These are phyloP conservation scores for Neurospora crassa DNA, from an alignment of 2,329 filamentous ascomycete genomes.

Conservation along the genomic window DNA sequence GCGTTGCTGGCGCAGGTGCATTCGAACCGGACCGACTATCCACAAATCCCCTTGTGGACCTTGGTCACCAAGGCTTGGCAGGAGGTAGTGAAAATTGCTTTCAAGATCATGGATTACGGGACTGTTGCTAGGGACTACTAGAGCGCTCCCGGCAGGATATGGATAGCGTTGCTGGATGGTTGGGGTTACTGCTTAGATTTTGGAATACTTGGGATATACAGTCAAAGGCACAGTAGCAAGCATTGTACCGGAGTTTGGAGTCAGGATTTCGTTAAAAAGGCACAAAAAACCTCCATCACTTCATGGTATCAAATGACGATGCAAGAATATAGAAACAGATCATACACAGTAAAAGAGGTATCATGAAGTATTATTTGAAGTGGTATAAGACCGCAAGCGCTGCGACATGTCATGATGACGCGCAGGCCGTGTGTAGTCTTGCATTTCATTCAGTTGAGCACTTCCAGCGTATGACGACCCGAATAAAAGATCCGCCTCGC, in stretches of 20 bases:
- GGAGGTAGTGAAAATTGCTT: constrained; percentile 15
- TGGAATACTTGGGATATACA: not conserved
- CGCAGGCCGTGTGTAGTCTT: constrained; percentile 14
- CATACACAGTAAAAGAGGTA: not conserved
- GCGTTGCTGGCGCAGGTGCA: constrained; percentile 59
- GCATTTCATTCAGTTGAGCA: constrained; percentile 8
- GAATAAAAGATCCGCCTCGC: constrained; percentile 11
- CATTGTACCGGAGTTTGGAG: not conserved
- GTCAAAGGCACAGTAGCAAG: not conserved
- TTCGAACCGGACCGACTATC: constrained; percentile 49
- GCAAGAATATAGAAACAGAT: not conserved
- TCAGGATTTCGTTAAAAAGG: not conserved
- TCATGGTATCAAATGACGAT: not conserved
- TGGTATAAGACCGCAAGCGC: constrained; percentile 11
- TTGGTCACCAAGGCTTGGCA: constrained; percentile 33
- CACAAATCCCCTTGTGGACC: constrained; percentile 46
- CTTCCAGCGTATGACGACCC: constrained; percentile 9
- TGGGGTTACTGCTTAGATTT: not conserved
- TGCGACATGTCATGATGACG: constrained; percentile 14
- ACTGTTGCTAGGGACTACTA: constrained; percentile 20
- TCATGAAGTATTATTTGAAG: constrained; percentile 11
- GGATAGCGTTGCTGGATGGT: not conserved
- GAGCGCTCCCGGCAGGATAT: not conserved
- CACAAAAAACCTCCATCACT: not conserved
- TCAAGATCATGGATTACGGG: constrained; percentile 21